phyloP scores from a whole-genome alignment of 208 protist genomes.

The Trypanosoma cruzi region DNA sequence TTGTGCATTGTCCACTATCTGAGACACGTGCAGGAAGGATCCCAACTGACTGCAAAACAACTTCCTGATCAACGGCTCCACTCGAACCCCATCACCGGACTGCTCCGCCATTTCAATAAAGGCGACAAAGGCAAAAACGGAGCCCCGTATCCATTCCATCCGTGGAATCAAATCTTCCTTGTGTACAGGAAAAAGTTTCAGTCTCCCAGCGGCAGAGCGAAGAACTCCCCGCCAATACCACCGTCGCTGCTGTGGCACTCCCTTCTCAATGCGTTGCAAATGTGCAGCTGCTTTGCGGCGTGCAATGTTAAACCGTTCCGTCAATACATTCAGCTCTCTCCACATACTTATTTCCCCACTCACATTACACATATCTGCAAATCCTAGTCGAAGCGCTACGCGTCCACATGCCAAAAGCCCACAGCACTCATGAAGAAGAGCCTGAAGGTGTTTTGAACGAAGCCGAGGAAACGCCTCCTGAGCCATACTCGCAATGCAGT shows the following conservation, averaged over 20 bases:
- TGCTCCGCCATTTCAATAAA: conserved; percentile 74
- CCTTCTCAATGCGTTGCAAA: conserved; percentile 79
- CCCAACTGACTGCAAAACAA: conserved; percentile 70
- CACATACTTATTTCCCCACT: conserved; percentile 82
- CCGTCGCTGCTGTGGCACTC: conserved; percentile 75
- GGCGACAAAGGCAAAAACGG: conserved; percentile 77
- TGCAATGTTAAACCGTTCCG: conserved; percentile 61
- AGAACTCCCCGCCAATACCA: conserved; percentile 91
- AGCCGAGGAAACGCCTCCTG: conserved; percentile 72
- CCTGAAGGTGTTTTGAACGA: conserved; percentile 82
- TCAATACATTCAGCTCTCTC: conserved; percentile 86
- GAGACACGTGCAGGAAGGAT: conserved; percentile 28
- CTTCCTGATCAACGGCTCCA: conserved; percentile 53
- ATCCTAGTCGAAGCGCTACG: conserved; percentile 68
- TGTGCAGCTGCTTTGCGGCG: conserved; percentile 56
- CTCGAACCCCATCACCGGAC: conserved; percentile 56
- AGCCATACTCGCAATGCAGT: conserved; percentile 38
- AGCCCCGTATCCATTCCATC: conserved; percentile 84
- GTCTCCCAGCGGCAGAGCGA: conserved; percentile 49
- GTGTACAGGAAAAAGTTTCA: conserved; percentile 78
- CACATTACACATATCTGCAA: conserved; percentile 65
- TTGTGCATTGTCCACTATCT: conserved; percentile 28
- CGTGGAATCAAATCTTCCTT: conserved; percentile 72
- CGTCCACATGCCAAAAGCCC: conserved; percentile 76
- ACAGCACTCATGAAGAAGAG: conserved; percentile 74